phyloP scores from a whole-genome alignment of 2,329 filamentous ascomycete genomes.

The Phoma sp. region DNA sequence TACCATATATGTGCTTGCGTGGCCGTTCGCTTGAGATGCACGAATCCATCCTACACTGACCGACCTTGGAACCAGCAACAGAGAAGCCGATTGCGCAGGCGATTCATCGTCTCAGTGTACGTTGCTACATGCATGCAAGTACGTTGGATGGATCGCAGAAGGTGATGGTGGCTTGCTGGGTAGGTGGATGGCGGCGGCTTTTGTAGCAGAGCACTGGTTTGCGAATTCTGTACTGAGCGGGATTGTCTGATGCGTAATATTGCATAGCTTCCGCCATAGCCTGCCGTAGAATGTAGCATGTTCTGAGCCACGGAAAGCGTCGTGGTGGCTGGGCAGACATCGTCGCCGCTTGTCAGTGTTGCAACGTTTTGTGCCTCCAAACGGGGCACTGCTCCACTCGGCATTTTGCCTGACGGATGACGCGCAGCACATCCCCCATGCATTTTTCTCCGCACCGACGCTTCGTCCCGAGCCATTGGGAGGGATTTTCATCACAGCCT shows the following conservation, averaged over 20 bases:
- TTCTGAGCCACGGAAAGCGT: no score
- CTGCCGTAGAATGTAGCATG: no score
- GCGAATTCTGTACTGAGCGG: no score
- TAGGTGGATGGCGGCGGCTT: no score
- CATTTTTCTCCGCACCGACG: conserved; percentile 35
- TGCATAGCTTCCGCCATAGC: no score
- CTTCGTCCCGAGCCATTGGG: conserved; percentile 9
- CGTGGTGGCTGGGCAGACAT: no score
- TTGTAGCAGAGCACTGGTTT: no score
- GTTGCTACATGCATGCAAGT: background rate
- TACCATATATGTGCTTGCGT: background rate
- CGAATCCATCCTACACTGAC: background rate
- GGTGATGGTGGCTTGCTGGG: background rate
- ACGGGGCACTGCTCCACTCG: conserved; percentile 25
- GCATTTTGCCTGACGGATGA: conserved; percentile 30
- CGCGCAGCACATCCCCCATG: conserved; percentile 30
- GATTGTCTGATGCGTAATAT: no score
- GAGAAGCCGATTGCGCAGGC: background rate
- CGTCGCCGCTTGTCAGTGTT: background rate
- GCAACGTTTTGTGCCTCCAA: conserved; percentile 17
- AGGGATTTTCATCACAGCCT: no score
- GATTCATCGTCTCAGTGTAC: background rate
- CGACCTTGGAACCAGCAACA: background rate
- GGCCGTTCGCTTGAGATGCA: background rate
- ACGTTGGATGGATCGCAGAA: background rate